Evolutionary conservation across 805 yeast species (phyloP), one percentile per base, ranked within the genome.

Genomic region (Wickerhamomyces ciferrii): DNA sequence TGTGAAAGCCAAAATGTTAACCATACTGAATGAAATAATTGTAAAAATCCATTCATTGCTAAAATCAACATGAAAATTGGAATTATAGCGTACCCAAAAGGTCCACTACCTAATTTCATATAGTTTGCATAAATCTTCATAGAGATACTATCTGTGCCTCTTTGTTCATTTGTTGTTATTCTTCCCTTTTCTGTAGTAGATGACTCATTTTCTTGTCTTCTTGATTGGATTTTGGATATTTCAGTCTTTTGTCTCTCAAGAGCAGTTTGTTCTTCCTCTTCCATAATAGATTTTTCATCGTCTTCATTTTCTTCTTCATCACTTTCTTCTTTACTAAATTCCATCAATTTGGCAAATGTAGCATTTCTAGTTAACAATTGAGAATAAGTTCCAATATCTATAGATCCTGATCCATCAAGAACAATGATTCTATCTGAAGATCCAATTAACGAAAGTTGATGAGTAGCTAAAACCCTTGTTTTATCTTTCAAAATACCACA

Each of bases 381-480:
- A 0, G 70, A 75, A 19, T 77, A 68, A 0, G 85, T 74, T 14
- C 91, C 96, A 32, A 78, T 63, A 40, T 75, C 78, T 27, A 84
- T 66, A 0, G 88, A 82, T 44, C 84, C 86, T 18, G 84, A 80
- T 19, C 63, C 59, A 54, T 81, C 78, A 53, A 89, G 64, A 50
- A 83, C 86, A 13, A 89, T 71, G 29, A 89, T 68, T 41, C 84
- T 71, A 60, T 84, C 88, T 17, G 95, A 94, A 46, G 74, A 66
- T 19, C 78, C 78, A 50, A 88, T 76, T 49, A 88, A 69, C 6
- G 88, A 78, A 43, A 89, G 68, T 61, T 89, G 96, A 62, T 88
- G 96, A 0, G 96, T 89, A 2, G 95, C 95, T 56, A 88, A 70
- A 11, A 89, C 56, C 55, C 94, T 73, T 0, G 96, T 89, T 55